These are phyloP conservation scores for Fusarium liriodendri DNA, from an alignment of 2,329 filamentous ascomycete genomes.

Conservation along the genomic window DNA sequence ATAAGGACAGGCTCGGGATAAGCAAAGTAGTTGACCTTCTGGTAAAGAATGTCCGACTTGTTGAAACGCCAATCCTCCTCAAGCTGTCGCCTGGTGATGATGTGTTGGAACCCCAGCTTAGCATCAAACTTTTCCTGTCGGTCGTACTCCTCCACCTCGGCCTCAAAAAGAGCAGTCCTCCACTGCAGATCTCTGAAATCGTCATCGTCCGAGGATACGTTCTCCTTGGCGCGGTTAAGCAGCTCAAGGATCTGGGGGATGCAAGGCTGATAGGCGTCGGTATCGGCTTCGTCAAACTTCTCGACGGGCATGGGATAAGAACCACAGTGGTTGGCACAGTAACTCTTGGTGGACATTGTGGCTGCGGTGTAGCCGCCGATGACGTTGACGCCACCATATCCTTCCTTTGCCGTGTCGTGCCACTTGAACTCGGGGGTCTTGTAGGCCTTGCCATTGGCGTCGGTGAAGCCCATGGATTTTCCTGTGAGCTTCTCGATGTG, in stretches of 20 bases:
- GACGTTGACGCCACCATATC: slow-evolving; percentile 54
- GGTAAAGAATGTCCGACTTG: slow-evolving; percentile 33
- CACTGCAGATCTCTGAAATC: slow-evolving; percentile 47
- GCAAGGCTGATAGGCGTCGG: slow-evolving; percentile 58
- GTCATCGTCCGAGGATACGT: slow-evolving; percentile 17
- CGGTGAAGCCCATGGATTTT: slow-evolving; percentile 29
- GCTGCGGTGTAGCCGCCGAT: slow-evolving; percentile 54
- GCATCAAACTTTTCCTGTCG: slow-evolving; percentile 49
- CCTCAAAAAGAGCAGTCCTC: slow-evolving; percentile 49
- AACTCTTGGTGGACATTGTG: slow-evolving; percentile 58
- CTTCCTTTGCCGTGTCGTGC: slow-evolving; percentile 31
- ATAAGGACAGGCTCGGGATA: slow-evolving; percentile 47
- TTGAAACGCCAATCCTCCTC: slow-evolving; percentile 39
- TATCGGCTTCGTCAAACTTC: slow-evolving; percentile 55
- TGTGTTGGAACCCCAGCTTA: slow-evolving; percentile 47
- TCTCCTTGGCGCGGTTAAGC: slow-evolving; percentile 45
- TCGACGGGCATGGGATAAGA: slow-evolving; percentile 55
- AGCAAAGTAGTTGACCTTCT: slow-evolving; percentile 50
- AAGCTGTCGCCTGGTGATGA: slow-evolving; percentile 47
- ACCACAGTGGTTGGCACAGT: slow-evolving; percentile 57
- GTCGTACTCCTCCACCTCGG: slow-evolving; percentile 50
- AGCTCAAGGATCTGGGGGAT: slow-evolving; percentile 53
- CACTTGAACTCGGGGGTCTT: slow-evolving; percentile 44
- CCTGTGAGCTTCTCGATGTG: slow-evolving; percentile 39
- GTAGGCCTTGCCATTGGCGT: slow-evolving; percentile 42